Base-by-base conservation (phyloP, 1,284 basidiomycete genomes). In the Blastosporella zonata region DNA sequence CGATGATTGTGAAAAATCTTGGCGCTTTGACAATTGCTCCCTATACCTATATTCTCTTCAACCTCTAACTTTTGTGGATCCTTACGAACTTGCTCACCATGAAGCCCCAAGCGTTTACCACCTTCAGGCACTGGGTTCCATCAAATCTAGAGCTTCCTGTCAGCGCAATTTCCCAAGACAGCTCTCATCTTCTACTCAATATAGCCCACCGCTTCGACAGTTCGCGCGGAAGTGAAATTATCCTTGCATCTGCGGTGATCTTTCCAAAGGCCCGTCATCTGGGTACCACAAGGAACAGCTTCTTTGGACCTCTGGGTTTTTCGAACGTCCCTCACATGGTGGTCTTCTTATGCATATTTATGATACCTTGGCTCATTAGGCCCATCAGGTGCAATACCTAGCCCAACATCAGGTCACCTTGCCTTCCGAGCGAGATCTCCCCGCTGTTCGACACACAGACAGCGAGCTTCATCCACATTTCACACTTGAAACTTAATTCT, bases 71-170 rank as follows among this genome's bases (percentile, higher is more conserved):
- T 78, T 79, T 57, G 68, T 74, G 39, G 78, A 80, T 59, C 72
- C 70, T 4, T 78, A 79, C 58, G 78, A 81, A 55, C 72, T 80
- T 29, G 65, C 64, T 8, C 72, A 77, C 49, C 64, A 72, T 39
- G 67, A 69, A 6, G 64, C 66, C 13, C n/a, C n/a, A n/a, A n/a
- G n/a, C n/a, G n/a, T 67, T 63, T 22, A 77, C 72, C 49, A 61
- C 66, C 0, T 74, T 72, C 57, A 49, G 59, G 8, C 64, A 76
- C 46, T 67, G 67, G 60, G 74, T 74, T n/a, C 62, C 63, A 1
- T 60, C 64, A 7, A 77, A 79, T 52, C 60, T 81, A 28, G 79
- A 80, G 58, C 66, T 71, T 21, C 79, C 79, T 7, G 70, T 75
- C 0, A 63, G 61, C 44, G 77, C 75, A 2, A 59, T 77, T 3